These are phyloP conservation scores for Apodospora peruviana DNA, from an alignment of 495 filamentous ascomycete genomes.

Conservation along the genomic window DNA sequence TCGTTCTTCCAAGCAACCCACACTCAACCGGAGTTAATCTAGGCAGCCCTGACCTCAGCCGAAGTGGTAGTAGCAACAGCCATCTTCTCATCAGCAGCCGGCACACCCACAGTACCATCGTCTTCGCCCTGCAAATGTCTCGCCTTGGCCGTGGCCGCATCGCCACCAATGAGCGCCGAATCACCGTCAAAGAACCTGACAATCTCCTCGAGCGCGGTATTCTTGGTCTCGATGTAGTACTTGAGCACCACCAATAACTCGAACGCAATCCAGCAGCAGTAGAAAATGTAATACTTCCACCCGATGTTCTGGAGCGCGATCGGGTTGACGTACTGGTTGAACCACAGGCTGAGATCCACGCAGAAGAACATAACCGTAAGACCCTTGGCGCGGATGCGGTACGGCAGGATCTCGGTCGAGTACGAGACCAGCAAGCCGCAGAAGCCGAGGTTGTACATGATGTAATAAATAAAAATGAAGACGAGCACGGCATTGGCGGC, in stretches of 20 bases:
- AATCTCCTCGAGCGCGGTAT: slow-evolving; percentile 45
- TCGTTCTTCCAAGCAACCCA: too few species aligned
- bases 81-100: slow-evolving; percentile 4
- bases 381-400: slow-evolving; percentile 37
- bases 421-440: slow-evolving; percentile 36
- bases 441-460: slow-evolving; percentile 50
- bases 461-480: slow-evolving; percentile 48
- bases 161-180: slow-evolving; percentile 10
- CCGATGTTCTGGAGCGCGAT: slow-evolving; percentile 35
- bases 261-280: slow-evolving; percentile 35
- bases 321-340: slow-evolving; percentile 48
- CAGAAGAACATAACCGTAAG: slow-evolving; percentile 42
- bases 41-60: too few species aligned
- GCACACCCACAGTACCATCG: slow-evolving; percentile 3
- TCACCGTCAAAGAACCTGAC: slow-evolving; percentile 38
- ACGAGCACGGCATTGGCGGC: slow-evolving; percentile 32
- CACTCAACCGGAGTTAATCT: too few species aligned
- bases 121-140: slow-evolving; percentile 8
- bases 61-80: background rate
- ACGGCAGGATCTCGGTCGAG: slow-evolving; percentile 38
- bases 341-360: slow-evolving; percentile 39
- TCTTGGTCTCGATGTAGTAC: slow-evolving; percentile 46
- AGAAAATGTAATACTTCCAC: slow-evolving; percentile 41
- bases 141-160: slow-evolving; percentile 13
- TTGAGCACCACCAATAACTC: slow-evolving; percentile 39